Conservation (phyloP, 208 protist genomes). For the Acanthamoeba rhysodes region DNA sequence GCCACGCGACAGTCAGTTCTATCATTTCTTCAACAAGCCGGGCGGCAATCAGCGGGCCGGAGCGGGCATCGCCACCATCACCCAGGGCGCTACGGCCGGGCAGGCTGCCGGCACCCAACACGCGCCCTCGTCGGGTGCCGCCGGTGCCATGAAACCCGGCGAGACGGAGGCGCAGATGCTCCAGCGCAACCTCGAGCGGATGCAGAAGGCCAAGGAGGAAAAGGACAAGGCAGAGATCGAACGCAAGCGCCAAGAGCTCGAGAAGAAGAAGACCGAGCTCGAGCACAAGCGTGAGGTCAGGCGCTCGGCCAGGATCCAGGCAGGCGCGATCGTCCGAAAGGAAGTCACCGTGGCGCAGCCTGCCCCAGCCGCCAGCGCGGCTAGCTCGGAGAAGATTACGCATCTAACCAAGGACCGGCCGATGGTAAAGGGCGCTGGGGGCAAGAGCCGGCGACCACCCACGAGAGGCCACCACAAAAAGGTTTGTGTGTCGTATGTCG, state of each 20-base stretch:
- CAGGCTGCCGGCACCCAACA: background rate
- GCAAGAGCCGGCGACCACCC: slow-evolving; percentile 4
- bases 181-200: slow-evolving; percentile 14
- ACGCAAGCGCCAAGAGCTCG: slow-evolving; percentile 31
- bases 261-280: slow-evolving; percentile 63
- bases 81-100: background rate
- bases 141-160: background rate
- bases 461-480: slow-evolving; percentile 60
- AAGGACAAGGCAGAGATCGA: slow-evolving; percentile 29
- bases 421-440: background rate
- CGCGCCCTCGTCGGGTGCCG: background rate
- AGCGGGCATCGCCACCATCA: slow-evolving; percentile 59
- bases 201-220: slow-evolving; percentile 49
- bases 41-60: background rate
- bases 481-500: background rate
- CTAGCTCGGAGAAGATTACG: background rate
- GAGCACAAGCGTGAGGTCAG: slow-evolving; percentile 21
- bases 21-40: slow-evolving; percentile 69
- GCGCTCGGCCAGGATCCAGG: slow-evolving; percentile 36
- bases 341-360: background rate
- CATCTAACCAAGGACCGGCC: slow-evolving; percentile 60
- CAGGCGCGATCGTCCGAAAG: background rate
- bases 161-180: slow-evolving; percentile 48
- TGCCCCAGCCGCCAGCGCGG: too few relatives aligned
- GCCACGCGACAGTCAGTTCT: slow-evolving; percentile 17